Evolutionary conservation across 306 rosid species (phyloP).

Genomic region (Luffa aegyptiaca): DNA sequence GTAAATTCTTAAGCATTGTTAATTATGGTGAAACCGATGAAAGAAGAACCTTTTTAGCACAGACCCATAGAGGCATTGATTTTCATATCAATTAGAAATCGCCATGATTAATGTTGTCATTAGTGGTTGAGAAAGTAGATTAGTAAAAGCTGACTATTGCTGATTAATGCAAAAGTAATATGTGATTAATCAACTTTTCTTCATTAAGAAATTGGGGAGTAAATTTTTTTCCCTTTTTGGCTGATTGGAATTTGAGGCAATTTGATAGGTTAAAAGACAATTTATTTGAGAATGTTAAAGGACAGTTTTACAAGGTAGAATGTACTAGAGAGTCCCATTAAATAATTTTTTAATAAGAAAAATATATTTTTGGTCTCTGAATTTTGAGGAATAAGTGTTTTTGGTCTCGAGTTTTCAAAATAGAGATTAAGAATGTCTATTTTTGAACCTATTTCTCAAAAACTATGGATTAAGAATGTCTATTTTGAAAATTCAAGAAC

Average conservation of each 20-base stretch:
- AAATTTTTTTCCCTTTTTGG: neutral
- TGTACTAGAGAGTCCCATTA: too few species aligned
- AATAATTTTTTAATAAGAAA: too few species aligned
- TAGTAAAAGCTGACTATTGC: neutral
- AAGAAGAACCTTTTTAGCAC: neutral
- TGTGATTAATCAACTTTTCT: neutral
- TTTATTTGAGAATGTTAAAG: too few species aligned
- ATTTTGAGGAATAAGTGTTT: too few species aligned
- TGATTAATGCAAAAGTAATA: neutral
- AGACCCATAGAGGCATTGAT: neutral
- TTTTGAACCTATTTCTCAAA: too few species aligned
- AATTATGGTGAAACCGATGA: neutral
- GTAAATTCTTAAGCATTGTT: neutral
- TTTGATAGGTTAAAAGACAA: too few species aligned
- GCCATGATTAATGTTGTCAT: neutral
- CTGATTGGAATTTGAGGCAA: neutral
- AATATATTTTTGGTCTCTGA: too few species aligned
- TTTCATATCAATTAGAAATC: neutral
- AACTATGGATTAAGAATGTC: too few species aligned
- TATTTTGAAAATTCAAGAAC: too few species aligned
- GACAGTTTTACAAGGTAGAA: too few species aligned
- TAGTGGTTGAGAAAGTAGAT: neutral
- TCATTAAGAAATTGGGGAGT: neutral
- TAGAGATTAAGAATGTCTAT: too few species aligned
- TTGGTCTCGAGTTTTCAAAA: too few species aligned